Base-by-base conservation (phyloP, 805 yeast genomes). In the Pichia nanzhaoensis region DNA sequence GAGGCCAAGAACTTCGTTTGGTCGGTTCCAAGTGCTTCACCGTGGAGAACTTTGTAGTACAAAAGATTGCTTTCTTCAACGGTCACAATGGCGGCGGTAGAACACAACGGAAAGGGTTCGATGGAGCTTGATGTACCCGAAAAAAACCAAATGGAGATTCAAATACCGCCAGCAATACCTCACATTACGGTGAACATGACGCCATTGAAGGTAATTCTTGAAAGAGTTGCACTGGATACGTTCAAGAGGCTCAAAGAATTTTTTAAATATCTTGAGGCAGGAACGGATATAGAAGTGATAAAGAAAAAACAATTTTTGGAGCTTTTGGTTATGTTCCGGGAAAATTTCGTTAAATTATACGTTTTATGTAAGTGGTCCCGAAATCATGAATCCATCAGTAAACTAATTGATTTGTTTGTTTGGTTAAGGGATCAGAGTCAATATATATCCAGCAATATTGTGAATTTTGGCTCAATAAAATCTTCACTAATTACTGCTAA, bases 291-390 rank as follows among this genome's bases (percentile, higher is more conserved):
- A 13, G 90, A 86, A 51, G 68, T 73, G 18, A 65, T 68, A 4
- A 79, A 85, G 51, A 91, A 91, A 66, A 75, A 78, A 49, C 71
- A 73, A 42, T 75, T 93, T 44, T 65, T 93, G 34, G 78, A 82
- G 30, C 64, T 84, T 46, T 69, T 93, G 19, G 83, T 91, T 2
- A 69, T 71, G 31, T 65, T 90, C 27, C 74, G 98, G 46, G 89
- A 87, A 57, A 93, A 90, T 55, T 88, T 83, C 58, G 77, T 90
- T 48, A 80, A 91, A 60, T 61, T 90, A 3, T 89, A 87, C 54
- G 96, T 95, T 2, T 65, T 93, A 34, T 77, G 84, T 42, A 90
- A 91, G 64, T 93, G 99, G 99, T 77, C 89, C 3, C 74, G 77
- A 12, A 82, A 79, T 30, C 73, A 90, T 4, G 72, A 77, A 39